Base-by-base conservation (phyloP, 495 filamentous ascomycete species). In the Thozetella sp. region DNA sequence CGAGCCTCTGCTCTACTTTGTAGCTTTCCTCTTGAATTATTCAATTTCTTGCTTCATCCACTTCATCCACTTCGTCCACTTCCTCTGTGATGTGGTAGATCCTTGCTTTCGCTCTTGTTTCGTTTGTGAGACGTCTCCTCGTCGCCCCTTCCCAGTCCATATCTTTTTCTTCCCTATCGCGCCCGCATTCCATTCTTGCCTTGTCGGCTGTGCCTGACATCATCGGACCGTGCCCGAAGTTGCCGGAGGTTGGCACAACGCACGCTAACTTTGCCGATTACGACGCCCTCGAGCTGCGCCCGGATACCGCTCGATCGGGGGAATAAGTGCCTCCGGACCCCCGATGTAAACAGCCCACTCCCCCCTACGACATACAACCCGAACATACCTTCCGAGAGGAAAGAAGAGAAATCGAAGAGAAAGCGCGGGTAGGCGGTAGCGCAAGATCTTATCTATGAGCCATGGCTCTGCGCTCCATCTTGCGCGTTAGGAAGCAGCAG, bases 401-500 rank as follows among this genome's bases (percentile, higher is more conserved):
- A n/a, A n/a, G n/a, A n/a, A n/a, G n/a, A n/a, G n/a, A n/a, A n/a
- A n/a, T n/a, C n/a, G n/a, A n/a, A n/a, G n/a, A n/a, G n/a, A n/a
- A n/a, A n/a, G n/a, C n/a, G n/a, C n/a, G n/a, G n/a, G n/a, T n/a
- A n/a, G n/a, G n/a, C n/a, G n/a, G n/a, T n/a, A n/a, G n/a, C n/a
- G n/a, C n/a, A 37, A 37, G n/a, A 4, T 48, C n/a, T n/a, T n/a
- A n/a, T n/a, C 20, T 3, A 48, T 19, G 43, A 10, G 43, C n/a
- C 4, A 48, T 48, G 43, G 43, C 43, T n/a, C n/a, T 48, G 43
- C 43, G 43, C n/a, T 48, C 43, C 3, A 48, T 48, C n/a, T n/a
- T 48, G n/a, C 43, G 43, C n/a, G n/a, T 48, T n/a, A 48, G 43
- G n/a, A 48, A 48, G n/a, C 43, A 48, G 43, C 43, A 48, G 43